Conservation (phyloP, 768 basidiomycete species). For the Exidia glandulosa region DNA sequence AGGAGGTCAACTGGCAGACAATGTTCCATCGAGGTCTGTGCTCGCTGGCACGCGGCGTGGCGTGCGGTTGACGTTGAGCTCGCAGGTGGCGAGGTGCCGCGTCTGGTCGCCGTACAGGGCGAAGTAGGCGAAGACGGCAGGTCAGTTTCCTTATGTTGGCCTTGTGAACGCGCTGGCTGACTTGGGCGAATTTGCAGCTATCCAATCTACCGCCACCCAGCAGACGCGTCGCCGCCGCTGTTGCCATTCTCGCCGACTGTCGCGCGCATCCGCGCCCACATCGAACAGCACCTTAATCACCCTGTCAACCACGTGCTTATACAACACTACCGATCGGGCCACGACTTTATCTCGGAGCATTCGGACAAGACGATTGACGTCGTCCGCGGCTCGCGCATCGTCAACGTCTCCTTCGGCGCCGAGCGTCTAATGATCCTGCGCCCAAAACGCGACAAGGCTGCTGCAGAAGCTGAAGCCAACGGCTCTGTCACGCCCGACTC, state of each 20-base stretch:
- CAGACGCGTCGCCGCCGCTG: slow-evolving; percentile 65
- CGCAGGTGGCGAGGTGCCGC: slow-evolving; percentile 62
- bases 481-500: not conserved
- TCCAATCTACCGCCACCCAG: slow-evolving; percentile 74
- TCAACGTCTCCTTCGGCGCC: slow-evolving; percentile 74
- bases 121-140: slow-evolving; percentile 40
- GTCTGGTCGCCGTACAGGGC: slow-evolving; percentile 53
- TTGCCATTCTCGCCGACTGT: slow-evolving; percentile 60
- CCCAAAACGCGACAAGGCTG: slow-evolving; percentile 30
- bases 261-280: slow-evolving; percentile 47
- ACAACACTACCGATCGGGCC: slow-evolving; percentile 67
- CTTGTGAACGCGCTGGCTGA: not conserved
- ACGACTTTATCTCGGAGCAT: slow-evolving; percentile 78
- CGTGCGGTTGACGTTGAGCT: not conserved
- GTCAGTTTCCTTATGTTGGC: slow-evolving; percentile 16
- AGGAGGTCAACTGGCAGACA: slow-evolving; percentile 59
- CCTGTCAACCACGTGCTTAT: slow-evolving; percentile 78
- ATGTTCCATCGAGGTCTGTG: slow-evolving; percentile 66
- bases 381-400: slow-evolving; percentile 58
- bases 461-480: slow-evolving; percentile 6
- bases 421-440: slow-evolving; percentile 69
- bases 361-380: slow-evolving; percentile 83
- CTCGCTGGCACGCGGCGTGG: not conserved
- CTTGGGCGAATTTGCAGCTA: slow-evolving; percentile 29
- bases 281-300: slow-evolving; percentile 46